phyloP scores from a whole-genome alignment of 164 flowering plant species.

The Chimonanthus praecox region DNA sequence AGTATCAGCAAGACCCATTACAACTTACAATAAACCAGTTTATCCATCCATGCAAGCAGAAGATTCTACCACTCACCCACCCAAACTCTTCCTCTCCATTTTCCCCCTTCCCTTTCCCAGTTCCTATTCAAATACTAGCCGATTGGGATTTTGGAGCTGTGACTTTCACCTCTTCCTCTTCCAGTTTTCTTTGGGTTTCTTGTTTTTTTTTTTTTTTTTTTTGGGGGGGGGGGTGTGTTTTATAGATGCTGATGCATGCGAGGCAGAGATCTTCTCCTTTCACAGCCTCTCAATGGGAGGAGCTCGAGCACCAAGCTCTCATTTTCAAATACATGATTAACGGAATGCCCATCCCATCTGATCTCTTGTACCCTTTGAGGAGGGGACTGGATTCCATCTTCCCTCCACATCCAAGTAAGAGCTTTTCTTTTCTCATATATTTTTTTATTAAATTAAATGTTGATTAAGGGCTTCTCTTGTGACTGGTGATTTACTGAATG shows the following conservation, averaged over 20 bases:
- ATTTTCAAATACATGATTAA: slow-evolving; percentile 52
- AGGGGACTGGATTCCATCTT: slow-evolving; percentile 31
- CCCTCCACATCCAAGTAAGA: slow-evolving; percentile 39
- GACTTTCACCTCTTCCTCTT: not conserved
- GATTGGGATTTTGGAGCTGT: not conserved
- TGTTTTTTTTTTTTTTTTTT: not conserved
- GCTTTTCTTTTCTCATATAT: not conserved
- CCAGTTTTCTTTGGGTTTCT: not conserved
- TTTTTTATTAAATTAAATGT: not conserved
- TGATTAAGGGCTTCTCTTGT: not conserved
- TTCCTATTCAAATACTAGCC: not conserved
- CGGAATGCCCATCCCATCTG: slow-evolving; percentile 49
- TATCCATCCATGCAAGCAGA: slow-evolving; percentile 22
- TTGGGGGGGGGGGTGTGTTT: not conserved
- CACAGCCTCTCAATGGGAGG: slow-evolving; percentile 65
- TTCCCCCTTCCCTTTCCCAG: not conserved
- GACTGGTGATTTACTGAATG: not conserved
- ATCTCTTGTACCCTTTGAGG: slow-evolving; percentile 37
- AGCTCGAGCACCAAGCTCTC: slow-evolving; percentile 66
- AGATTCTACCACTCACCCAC: slow-evolving; percentile 26
- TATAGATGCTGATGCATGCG: slow-evolving; percentile 22
- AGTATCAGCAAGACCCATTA: not conserved
- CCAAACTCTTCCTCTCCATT: slow-evolving; percentile 4
- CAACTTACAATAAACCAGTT: slow-evolving; percentile 9
- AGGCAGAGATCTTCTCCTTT: slow-evolving; percentile 33